phyloP scores from a whole-genome alignment of 2,329 filamentous ascomycete genomes.

The Trichoderma harzianum region DNA sequence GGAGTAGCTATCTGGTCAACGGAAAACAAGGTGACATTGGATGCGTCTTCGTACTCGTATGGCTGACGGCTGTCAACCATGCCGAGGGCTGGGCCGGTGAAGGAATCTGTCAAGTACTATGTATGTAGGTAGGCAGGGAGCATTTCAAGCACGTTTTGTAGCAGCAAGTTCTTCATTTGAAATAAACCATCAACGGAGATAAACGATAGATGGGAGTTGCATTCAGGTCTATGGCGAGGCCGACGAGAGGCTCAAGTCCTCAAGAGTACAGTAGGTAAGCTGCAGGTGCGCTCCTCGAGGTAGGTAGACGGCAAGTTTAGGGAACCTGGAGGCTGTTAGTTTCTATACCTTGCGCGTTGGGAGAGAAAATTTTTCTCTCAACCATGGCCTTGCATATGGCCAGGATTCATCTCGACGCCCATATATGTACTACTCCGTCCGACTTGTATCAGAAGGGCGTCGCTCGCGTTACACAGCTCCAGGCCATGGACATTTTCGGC shows the following conservation, averaged over 20 bases:
- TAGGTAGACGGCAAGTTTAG: not conserved
- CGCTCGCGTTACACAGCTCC: slow-evolving; percentile 4
- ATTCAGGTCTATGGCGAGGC: not conserved
- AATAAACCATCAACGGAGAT: not conserved
- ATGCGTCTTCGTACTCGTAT: not conserved
- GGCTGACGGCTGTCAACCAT: not conserved
- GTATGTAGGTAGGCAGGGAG: too few relatives aligned
- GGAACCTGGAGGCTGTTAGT: not conserved
- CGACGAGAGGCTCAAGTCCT: not conserved
- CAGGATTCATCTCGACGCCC: not conserved
- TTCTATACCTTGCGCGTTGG: not conserved
- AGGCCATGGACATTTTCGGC: slow-evolving; percentile 1
- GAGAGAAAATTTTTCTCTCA: not conserved
- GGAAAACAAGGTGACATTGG: not conserved
- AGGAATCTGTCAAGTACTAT: not conserved
- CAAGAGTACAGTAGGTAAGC: not conserved
- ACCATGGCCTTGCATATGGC: slow-evolving; percentile 2
- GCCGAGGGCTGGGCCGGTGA: not conserved
- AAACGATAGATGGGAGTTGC: not conserved
- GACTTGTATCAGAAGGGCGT: slow-evolving; percentile 1
- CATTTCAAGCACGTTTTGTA: not conserved
- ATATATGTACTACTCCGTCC: not conserved
- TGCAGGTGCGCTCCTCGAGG: not conserved
- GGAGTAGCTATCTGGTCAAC: not conserved
- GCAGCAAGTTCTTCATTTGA: not conserved